Base-by-base conservation (phyloP, 75 land plant species). In the Pinus tabuliformis region DNA sequence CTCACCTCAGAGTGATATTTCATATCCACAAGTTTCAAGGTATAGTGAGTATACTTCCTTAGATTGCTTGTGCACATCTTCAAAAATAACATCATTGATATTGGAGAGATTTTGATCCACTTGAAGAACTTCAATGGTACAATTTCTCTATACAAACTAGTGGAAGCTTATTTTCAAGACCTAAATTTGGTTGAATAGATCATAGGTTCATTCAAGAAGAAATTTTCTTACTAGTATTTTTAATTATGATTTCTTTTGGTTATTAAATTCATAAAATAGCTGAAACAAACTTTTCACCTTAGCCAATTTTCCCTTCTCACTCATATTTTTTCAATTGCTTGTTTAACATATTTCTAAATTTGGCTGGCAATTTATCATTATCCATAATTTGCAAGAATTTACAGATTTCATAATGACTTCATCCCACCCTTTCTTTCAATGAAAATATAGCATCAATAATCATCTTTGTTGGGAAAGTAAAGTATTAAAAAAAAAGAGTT, bases 401-500 rank as follows among this genome's bases (percentile, higher is more conserved):
- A 17, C 1, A 33, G 33, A 33, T 33, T 33, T 1, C 33, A 33
- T 33, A 33, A 33, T 33, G 33, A 33, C 33, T 64, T 5, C 42
- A 64, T 15, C 68, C 68, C 36, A 18, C 16, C 68, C 33, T 64
- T 64, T 64, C 68, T 64, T 64, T 64, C 20, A 64, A 64, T 4
- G 68, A 64, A 64, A 64, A 64, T 30, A 64, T 30, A 64, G 68
- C 68, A 5, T 64, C 68, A 36, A 4, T 64, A 42, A 64, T 64
- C 68, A 64, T 64, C 42, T 64, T 2, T 33, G 49, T 26, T 26
- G 26, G 26, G n/a, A n/a, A n/a, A n/a, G n/a, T n/a, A n/a, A n/a
- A n/a, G n/a, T n/a, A n/a, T n/a, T n/a, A n/a, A n/a, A n/a, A n/a
- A n/a, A n/a, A n/a, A n/a, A n/a, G n/a, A n/a, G n/a, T n/a, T n/a